Evolutionary conservation across 1,284 basidiomycete genomes (phyloP), one percentile per base, ranked within the genome.

Genomic region (Austroboletus rostrupii): DNA sequence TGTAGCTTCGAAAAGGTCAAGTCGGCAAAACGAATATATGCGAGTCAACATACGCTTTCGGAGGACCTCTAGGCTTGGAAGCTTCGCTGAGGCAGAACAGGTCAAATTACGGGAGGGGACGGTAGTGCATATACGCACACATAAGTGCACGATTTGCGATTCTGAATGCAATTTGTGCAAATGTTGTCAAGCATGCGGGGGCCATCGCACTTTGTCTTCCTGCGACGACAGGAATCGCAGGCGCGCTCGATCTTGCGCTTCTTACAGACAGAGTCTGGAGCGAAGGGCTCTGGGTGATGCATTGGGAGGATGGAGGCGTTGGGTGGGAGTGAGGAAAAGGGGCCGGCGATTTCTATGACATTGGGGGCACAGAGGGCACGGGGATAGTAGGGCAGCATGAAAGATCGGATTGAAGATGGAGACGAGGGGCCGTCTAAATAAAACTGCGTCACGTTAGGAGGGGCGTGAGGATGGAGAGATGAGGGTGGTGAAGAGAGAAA

Each of bases 11-110:
- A 36, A 37, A 33, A 41, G 0, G 50, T 54, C 31, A 40, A 21
- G 23, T 36, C 2, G 5, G 39, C 1, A n/a, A 28, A 11, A 23
- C 10, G 23, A 41, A 16, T 29, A n/a, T 28, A 9, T 42, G 28
- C 44, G 14, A 16, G 33, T 17, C 17, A 20, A 76, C 76, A 66
- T 43, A 92, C 79, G 87, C 88, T 70, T 93, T 92, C 1, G 90
- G 84, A 13, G 90, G 90, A 0, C 90, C 90, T 52, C 91, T 77
- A 47, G 90, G 85, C 59, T 85, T 87, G 1, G 89, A 91, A 5
- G 76, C 76, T 65, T 87, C 85, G n/a, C 85, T 87, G 51, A 47
- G 53, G 49, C 35, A 39, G 45, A 39, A 48, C 20, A 33, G 29
- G 17, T 54, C 0, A 52, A 46, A 6, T 38, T 2, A 14, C 2